Percentiles rank a stretch among this genome's conserved stretches.
Evolutionary conservation across 2,329 filamentous ascomycete genomes (phyloP).

Genomic region (Fusarium solani-melongenae): DNA sequence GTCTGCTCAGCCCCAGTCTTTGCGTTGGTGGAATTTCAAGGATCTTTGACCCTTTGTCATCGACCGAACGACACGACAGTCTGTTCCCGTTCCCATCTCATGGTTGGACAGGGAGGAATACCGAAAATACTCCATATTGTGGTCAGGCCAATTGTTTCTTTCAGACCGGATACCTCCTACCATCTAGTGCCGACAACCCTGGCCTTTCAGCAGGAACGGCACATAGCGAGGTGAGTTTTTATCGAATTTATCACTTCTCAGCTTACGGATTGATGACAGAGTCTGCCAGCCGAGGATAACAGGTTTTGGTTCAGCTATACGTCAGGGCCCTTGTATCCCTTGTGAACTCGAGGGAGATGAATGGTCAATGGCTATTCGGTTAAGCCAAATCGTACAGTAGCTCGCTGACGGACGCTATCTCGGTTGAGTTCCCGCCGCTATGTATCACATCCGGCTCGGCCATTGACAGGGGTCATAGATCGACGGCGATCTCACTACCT

Average conservation of each 20-base stretch:
- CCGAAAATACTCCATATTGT: neutral
- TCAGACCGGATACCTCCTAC: neutral
- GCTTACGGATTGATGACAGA: neutral
- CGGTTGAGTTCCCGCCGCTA: constrained; percentile 6
- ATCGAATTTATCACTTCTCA: constrained; percentile 10
- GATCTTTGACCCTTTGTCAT: neutral
- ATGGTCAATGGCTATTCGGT: constrained; percentile 4
- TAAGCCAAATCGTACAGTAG: constrained; percentile 3
- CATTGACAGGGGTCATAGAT: constrained; percentile 17
- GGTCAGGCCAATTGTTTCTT: neutral
- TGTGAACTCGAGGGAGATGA: neutral
- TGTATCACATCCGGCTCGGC: neutral
- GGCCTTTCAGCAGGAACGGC: neutral
- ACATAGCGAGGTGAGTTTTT: neutral
- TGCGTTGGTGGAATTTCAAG: neutral
- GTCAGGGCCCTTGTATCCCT: neutral
- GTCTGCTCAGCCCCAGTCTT: neutral
- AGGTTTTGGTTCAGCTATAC: neutral
- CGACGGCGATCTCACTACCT: constrained; percentile 13
- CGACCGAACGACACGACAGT: neutral
- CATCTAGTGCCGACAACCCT: neutral
- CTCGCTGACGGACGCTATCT: constrained; percentile 14
- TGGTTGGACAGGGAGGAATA: neutral
- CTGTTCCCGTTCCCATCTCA: neutral
- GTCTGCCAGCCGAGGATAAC: neutral